Base-by-base conservation (phyloP, 495 filamentous ascomycete species). In the Podospora fimiseda region DNA sequence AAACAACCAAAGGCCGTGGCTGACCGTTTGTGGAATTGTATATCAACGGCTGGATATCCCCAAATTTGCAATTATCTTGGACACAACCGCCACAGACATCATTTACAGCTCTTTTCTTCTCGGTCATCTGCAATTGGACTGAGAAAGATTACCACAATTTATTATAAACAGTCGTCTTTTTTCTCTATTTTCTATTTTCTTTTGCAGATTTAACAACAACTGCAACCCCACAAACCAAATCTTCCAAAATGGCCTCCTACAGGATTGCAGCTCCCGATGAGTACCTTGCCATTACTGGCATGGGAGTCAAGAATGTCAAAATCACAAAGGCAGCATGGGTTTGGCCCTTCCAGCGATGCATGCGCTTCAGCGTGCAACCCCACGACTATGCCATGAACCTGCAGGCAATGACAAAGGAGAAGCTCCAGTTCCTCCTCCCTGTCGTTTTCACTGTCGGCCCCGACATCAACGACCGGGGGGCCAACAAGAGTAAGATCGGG, bases 391-490 rank as follows among this genome's bases (percentile, higher is more conserved):
- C 76, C 33, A 82, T 91, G 66, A 80, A 76, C 43, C 77, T 91
- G 3, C 85, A 89, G 65, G 88, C 88, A 22, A 92, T 90, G 87
- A 92, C 86, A 18, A 75, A 82, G 52, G 88, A 91, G 67, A 92
- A 90, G 69, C 75, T 92, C 9, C 84, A 89, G 54, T 89, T 89
- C 64, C 71, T 79, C 20, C 76, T 89, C 5, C 88, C 88, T 9
- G 86, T 88, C n/a, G 85, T 90, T 39, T 90, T 92, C 66, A 92
- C 88, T 19, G 82, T 92, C 54, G 88, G 88, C 33, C 88, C 88
- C 22, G 78, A 87, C 51, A 80, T 87, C 55, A 78, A 84, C 43
- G 64, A 72, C 16, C 70, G 74, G 46, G 75, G 72, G 36, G 68
- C 64, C 55, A 74, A 71, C 54, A 22, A 63, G n/a, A 64, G 50